Evolutionary conservation across 2,329 filamentous ascomycete species (phyloP).

Genomic region (Stylonectria norvegica): DNA sequence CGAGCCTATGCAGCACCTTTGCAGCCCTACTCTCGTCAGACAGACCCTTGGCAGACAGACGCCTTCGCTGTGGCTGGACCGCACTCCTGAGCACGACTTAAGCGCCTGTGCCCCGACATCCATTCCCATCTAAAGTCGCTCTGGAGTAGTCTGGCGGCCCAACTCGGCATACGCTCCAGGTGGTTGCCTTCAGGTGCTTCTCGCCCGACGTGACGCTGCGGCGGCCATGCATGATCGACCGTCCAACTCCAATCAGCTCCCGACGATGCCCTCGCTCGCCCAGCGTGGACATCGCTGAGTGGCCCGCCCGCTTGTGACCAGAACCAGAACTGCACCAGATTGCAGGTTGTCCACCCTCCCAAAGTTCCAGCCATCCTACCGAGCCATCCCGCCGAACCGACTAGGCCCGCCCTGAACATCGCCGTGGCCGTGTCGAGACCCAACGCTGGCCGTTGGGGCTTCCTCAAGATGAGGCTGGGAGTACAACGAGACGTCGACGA

Average conservation of each 20-base stretch:
- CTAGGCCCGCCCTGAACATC: slow-evolving; percentile 19
- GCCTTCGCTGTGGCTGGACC: too few species aligned
- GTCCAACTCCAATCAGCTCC: slow-evolving; percentile 27
- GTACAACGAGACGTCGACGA: slow-evolving; percentile 30
- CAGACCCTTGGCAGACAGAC: not conserved
- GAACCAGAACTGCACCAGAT: not conserved
- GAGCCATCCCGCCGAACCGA: slow-evolving; percentile 14
- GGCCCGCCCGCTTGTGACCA: slow-evolving; percentile 22
- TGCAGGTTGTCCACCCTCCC: not conserved
- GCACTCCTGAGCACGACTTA: too few species aligned
- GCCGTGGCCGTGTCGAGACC: slow-evolving; percentile 24
- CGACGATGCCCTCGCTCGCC: slow-evolving; percentile 23
- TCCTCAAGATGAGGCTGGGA: slow-evolving; percentile 31
- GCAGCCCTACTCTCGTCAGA: not conserved
- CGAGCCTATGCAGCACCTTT: too few species aligned
- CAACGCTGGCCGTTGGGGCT: slow-evolving; percentile 23
- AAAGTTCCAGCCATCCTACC: slow-evolving; percentile 12
- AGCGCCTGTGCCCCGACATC: too few species aligned
- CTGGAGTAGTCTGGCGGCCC: slow-evolving; percentile 22
- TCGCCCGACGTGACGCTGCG: slow-evolving; percentile 29
- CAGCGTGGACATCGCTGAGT: slow-evolving; percentile 30
- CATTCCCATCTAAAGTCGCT: slow-evolving; percentile 6
- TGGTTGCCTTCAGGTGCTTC: slow-evolving; percentile 12
- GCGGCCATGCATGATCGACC: slow-evolving; percentile 31
- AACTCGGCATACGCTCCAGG: slow-evolving; percentile 21